Evolutionary conservation across 306 rosid species (phyloP), one percentile per base, ranked within the genome.

Genomic region (Lathyrus tuberosus): DNA sequence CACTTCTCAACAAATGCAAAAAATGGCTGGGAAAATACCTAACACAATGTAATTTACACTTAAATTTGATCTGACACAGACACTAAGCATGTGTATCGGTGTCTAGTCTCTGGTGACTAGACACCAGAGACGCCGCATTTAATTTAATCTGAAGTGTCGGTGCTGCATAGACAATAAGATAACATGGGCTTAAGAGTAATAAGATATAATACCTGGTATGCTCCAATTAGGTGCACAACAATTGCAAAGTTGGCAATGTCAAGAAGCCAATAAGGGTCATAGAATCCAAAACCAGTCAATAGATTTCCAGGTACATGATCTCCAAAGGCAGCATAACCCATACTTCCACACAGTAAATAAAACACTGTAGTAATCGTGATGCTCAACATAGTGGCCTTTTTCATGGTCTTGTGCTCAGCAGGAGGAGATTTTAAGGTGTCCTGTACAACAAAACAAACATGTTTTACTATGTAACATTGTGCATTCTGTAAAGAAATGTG

Each of bases 321-420:
- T 14, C 96, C 96, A 16, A 87, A 89, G 30, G 96, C 92, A 10
- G 96, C 96, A 65, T 87, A 89, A 3, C 96, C 96, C 77, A 87
- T 72, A 63, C 91, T 78, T 9, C 96, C 96, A 76, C 96, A 89
- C 10, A 87, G 80, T 62, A 87, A 41, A 51, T 89, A 89, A 76
- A 87, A 89, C 38, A 78, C 41, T 18, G 96, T 85, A 12, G 90
- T 89, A 12, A 85, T 75, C 0, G 48, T 17, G 48, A 89, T 47
- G 77, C 92, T 83, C 47, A 81, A 13, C 3, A 67, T 17, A 12
- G 90, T 83, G 30, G 93, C 89, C 84, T 87, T 89, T 82, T 71
- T 84, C 96, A 89, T 87, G 31, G 93, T 85, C 80, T 74, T 85
- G 80, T 87, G 76, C 64, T 89, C 93, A 65, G 91, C 82, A 6